Conservation (phyloP, 106 monocot genomes). For the Dioscorea alata region DNA sequence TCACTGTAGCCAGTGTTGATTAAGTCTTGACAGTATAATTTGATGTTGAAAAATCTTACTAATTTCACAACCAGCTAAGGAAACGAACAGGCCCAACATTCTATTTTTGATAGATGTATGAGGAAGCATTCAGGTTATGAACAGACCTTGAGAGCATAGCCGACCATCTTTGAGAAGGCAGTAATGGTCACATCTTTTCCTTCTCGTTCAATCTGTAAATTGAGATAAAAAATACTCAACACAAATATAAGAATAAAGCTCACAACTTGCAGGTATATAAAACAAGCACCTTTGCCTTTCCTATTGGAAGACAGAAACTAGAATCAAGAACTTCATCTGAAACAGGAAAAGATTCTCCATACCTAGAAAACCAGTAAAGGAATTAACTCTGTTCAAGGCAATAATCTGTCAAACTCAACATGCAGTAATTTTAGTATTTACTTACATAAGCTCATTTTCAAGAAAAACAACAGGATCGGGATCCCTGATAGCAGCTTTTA, state of each 20-base stretch:
- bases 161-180: slow-evolving; percentile 97
- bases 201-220: slow-evolving; percentile 74
- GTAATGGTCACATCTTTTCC: slow-evolving; percentile 89
- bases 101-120: not conserved
- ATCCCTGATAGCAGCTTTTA: slow-evolving; percentile 94
- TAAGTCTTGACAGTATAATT: no score
- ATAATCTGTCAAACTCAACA: not conserved
- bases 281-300: slow-evolving; percentile 80
- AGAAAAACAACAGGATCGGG: slow-evolving; percentile 97
- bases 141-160: slow-evolving; percentile 80
- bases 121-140: not conserved
- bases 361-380: slow-evolving; percentile 34
- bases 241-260: not conserved
- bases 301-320: slow-evolving; percentile 92
- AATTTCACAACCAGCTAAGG: not conserved
- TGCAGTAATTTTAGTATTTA: not conserved
- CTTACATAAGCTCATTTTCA: slow-evolving; percentile 93
- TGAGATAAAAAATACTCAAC: not conserved
- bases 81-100: not conserved
- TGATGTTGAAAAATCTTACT: no score
- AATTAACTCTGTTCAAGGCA: not conserved
- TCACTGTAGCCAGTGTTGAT: no score
- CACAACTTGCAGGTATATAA: not conserved
- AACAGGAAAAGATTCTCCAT: slow-evolving; percentile 92
- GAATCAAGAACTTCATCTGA: slow-evolving; percentile 94